These are phyloP conservation scores for Penicillium griseofulvum DNA, from an alignment of 2,329 filamentous ascomycete genomes.

Conservation along the genomic window DNA sequence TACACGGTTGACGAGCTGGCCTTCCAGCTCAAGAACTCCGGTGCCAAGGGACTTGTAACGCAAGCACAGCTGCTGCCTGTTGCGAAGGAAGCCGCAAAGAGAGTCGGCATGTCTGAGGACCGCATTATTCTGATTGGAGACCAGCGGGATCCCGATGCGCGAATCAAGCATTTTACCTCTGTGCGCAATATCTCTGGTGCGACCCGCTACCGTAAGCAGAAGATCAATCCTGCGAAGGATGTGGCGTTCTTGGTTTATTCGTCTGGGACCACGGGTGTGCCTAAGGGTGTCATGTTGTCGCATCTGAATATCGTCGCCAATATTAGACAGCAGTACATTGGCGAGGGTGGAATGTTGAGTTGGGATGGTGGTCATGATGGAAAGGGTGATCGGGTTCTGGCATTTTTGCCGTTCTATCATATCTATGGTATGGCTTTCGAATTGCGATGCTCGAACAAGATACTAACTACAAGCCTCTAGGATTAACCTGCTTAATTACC, in stretches of 20 bases:
- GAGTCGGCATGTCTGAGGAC: constrained; percentile 67
- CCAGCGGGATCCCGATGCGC: constrained; percentile 53
- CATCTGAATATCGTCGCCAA: constrained; percentile 83
- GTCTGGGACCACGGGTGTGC: constrained; percentile 83
- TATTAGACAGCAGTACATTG: constrained; percentile 53
- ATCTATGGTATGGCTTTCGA: constrained; percentile 66
- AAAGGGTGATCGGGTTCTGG: constrained; percentile 69
- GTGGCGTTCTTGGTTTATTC: constrained; percentile 84
- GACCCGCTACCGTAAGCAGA: constrained; percentile 58
- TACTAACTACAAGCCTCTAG: constrained; percentile 35
- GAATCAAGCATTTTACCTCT: constrained; percentile 69
- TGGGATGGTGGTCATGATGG: constrained; percentile 60
- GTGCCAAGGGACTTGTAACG: constrained; percentile 72
- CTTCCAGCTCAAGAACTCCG: constrained; percentile 77
- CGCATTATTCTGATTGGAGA: constrained; percentile 74
- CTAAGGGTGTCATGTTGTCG: constrained; percentile 85
- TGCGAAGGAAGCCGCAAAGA: constrained; percentile 65
- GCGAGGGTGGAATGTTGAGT: constrained; percentile 57
- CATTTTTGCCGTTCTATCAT: constrained; percentile 85
- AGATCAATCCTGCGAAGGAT: constrained; percentile 67
- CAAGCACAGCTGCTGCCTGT: constrained; percentile 64
- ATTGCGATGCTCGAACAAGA: neutral
- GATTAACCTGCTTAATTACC: constrained; percentile 71
- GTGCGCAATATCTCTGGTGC: constrained; percentile 63
- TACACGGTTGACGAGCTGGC: constrained; percentile 82